Conservation (phyloP, 2,329 filamentous ascomycete genomes). For the Neonectria ditissima region DNA sequence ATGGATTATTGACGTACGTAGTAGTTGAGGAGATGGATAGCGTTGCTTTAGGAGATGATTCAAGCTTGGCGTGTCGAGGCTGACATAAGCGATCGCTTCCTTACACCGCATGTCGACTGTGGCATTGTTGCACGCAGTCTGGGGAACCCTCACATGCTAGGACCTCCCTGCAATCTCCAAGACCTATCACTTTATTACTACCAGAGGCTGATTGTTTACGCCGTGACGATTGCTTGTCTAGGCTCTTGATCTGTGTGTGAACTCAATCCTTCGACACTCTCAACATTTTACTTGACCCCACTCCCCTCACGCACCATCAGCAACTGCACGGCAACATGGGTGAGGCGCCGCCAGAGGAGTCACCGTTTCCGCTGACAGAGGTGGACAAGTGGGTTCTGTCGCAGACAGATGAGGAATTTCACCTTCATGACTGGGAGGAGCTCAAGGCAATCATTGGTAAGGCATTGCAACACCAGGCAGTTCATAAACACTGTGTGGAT, state of each 20-base stretch:
- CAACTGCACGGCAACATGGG: slow-evolving; percentile 52
- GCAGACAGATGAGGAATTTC: slow-evolving; percentile 77
- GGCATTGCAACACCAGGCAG: slow-evolving; percentile 33
- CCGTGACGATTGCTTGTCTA: neutral
- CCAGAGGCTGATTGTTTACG: neutral
- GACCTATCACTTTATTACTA: neutral
- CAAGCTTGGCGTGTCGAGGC: slow-evolving; percentile 9
- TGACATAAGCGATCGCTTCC: slow-evolving; percentile 24
- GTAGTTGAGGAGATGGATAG: slow-evolving; percentile 8
- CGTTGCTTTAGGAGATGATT: neutral
- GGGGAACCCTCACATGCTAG: neutral
- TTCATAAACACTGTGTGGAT: slow-evolving; percentile 11
- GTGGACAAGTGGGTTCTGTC: slow-evolving; percentile 69
- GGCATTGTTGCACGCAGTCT: neutral
- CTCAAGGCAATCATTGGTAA: slow-evolving; percentile 75
- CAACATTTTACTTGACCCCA: slow-evolving; percentile 2
- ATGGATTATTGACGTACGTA: slow-evolving; percentile 7
- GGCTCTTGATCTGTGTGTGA: neutral
- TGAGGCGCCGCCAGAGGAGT: slow-evolving; percentile 53
- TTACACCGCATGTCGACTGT: slow-evolving; percentile 23
- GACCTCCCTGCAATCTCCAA: neutral
- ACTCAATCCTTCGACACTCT: neutral
- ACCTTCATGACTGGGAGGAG: slow-evolving; percentile 78
- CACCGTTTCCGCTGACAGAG: slow-evolving; percentile 70
- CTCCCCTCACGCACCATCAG: slow-evolving; percentile 11